Evolutionary conservation across 2,329 filamentous ascomycete species (phyloP), one percentile per base, ranked within the genome.

Genomic region (Davidsoniella eucalypti): DNA sequence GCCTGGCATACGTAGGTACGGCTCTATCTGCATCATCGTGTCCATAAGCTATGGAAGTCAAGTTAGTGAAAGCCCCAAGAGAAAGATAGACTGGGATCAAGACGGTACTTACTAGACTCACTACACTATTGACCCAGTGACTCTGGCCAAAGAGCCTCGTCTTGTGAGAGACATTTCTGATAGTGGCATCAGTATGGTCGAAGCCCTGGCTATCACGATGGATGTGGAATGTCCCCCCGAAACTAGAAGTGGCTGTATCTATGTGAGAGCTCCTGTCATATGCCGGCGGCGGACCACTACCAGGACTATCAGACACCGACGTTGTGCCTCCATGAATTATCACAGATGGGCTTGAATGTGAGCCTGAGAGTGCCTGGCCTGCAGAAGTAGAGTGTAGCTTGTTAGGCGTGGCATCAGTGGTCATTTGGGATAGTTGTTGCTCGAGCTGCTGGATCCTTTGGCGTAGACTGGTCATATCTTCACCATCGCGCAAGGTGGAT

Each of bases 61-160:
- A 8, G 42, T 50, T 39, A 44, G 48, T 40, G 2, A 5, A 18
- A 7, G 10, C 17, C 4, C 14, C 14, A 16, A 14, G 44, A 18
- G 38, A 8, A 21, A 12, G 44, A 2, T 25, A 25, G 16, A 39
- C 9, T 18, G 21, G 10, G 3, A 38, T 21, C 4, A 10, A 25
- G 9, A n/a, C 6, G 10, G 7, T 6, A 53, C 67, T 58, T 56
- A 76, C 72, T 42, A 73, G 54, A 0, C 63, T 56, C 9, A 72
- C 58, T 2, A 47, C 40, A 5, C 64, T 65, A 52, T 70, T 73
- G n/a, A 75, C 66, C 69, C 72, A 78, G 56, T 77, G 72, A 26
- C 71, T 76, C 56, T 69, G 69, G 1, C 75, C 76, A 56, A 77
- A 74, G 1, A 78, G 57, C 0, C 75, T 66, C 0, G 69, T 70